Evolutionary conservation across 148 eudicot genomes (phyloP), one percentile per base, ranked within the genome.

Genomic region (Camellia sinensis): DNA sequence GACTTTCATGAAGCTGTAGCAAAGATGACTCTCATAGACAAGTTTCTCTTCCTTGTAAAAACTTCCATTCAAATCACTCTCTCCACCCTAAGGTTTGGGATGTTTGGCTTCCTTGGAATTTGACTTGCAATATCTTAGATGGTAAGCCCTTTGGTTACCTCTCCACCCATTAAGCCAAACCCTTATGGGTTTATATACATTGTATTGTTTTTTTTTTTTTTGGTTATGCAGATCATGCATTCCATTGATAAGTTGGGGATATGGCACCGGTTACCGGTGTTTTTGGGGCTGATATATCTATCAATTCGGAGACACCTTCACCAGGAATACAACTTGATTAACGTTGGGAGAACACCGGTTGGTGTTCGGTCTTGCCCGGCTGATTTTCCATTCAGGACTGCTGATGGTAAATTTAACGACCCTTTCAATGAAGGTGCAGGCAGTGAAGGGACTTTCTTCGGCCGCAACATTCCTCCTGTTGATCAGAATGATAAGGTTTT

Each of bases 251-350:
- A 81, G 59, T 12, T 79, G 18, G 80, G 83, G 6, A 53, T 75
- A 19, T 85, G 89, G 89, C 86, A 81, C 64, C 76, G 83, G 46
- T 52, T 87, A 18, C 89, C 87, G 0, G 89, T 87, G 41, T 46
- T 87, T 17, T 54, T 87, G 83, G 89, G 87, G 4, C 37, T 85
- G 21, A 3, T 81, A 15, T 87, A 87, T 75, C 86, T 87, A 2
- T 76, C 17, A 1, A 50, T 85, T 2, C 86, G 89, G 3, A 78
- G 89, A 48, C 84, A 59, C 19, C 84, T 87, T 70, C 86, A 87
- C 80, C 76, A 87, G 46, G 50, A 80, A 63, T 87, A 87, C 81
- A 87, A 78, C 78, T 68, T 87, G 74, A 3, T 87, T 0, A 83
- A 83, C 79, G 87, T 85, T 7, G 89, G 87, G 0, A 80, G 41